These are phyloP conservation scores for Epichloe brachyelytri DNA, from an alignment of 2,329 filamentous ascomycete species.

Conservation along the genomic window DNA sequence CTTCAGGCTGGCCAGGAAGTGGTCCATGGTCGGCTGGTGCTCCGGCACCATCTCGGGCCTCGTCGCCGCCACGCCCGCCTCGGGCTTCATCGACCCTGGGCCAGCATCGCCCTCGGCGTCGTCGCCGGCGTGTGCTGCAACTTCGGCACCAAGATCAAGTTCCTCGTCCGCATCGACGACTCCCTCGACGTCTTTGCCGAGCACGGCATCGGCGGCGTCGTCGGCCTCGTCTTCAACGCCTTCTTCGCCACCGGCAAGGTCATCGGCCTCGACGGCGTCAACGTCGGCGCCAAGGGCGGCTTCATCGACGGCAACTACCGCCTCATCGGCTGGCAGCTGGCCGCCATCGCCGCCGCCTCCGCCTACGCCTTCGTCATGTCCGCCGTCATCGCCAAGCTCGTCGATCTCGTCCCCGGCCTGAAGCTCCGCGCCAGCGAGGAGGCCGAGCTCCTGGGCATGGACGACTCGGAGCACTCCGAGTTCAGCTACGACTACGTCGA, in stretches of 20 bases:
- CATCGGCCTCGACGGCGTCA: slow-evolving; percentile 65
- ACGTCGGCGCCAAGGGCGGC: slow-evolving; percentile 53
- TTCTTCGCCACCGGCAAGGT: slow-evolving; percentile 58
- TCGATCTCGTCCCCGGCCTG: slow-evolving; percentile 65
- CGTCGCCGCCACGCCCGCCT: slow-evolving; percentile 56
- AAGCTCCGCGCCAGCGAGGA: slow-evolving; percentile 70
- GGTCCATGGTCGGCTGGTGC: slow-evolving; percentile 70
- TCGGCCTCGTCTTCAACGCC: slow-evolving; percentile 60
- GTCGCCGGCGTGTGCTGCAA: slow-evolving; percentile 54
- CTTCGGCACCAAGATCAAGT: slow-evolving; percentile 55
- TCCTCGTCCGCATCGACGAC: slow-evolving; percentile 52
- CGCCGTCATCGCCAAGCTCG: slow-evolving; percentile 57
- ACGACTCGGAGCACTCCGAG: slow-evolving; percentile 81
- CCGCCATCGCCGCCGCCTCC: slow-evolving; percentile 55
- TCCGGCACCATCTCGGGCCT: slow-evolving; percentile 59
- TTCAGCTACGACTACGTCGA: slow-evolving; percentile 88
- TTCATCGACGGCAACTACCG: slow-evolving; percentile 65
- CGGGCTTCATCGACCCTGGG: slow-evolving; percentile 56
- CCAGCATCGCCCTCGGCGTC: slow-evolving; percentile 52
- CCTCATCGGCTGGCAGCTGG: slow-evolving; percentile 67
- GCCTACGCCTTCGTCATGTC: slow-evolving; percentile 63
- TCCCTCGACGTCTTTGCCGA: slow-evolving; percentile 61
- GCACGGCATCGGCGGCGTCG: slow-evolving; percentile 56
- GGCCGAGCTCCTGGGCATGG: slow-evolving; percentile 77
- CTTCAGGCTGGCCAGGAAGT: slow-evolving; percentile 87